Evolutionary conservation across 352 stramenopile genomes (phyloP), one percentile per base, ranked within the genome.

Genomic region (Phytophthora cajani): DNA sequence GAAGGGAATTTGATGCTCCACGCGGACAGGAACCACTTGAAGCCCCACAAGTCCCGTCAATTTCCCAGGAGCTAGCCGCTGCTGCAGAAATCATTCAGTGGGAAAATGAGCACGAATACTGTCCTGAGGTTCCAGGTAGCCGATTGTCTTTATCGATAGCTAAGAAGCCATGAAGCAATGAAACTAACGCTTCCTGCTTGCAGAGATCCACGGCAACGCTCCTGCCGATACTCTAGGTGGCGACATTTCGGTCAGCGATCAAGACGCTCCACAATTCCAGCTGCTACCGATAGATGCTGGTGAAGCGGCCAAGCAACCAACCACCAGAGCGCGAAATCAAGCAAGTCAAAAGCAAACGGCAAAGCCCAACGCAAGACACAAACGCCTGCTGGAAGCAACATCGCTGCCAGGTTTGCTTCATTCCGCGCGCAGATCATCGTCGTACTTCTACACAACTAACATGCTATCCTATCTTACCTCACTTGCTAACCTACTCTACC

Each of bases 81-180:
- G 80, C 72, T 2, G 77, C 77, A 32, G 75, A 85, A 63, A 75
- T 86, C 16, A 72, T 82, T 63, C 71, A 75, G 52, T 86, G 79
- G 75, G 80, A 85, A 58, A 64, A 75, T 19, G 62, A 87, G 27
- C 72, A 85, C 55, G 61, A 79, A 72, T 11, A 54, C 61, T 44
- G 33, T 25, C 16, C 40, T 17, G 61, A 65, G 52, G 7, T 51
- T 44, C 8, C 61, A 58, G 47, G 67, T 69, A 64, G 6, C 30
- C 10, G 11, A 16, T 44, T 32, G 12, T 30, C 17, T 30, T 53
- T 3, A 27, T 27, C 23, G 23, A 27, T 27, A 27, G 23, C 23
- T 27, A 27, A 27, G 23, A 27, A 27, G 23, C 23, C 2, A 27
- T 27, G 23, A 27, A 27, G 23, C 14, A 42, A 52, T 9, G 56